Evolutionary conservation across 768 basidiomycete species (phyloP), one percentile per base, ranked within the genome.

Genomic region (Dioszegia aurantiaca): DNA sequence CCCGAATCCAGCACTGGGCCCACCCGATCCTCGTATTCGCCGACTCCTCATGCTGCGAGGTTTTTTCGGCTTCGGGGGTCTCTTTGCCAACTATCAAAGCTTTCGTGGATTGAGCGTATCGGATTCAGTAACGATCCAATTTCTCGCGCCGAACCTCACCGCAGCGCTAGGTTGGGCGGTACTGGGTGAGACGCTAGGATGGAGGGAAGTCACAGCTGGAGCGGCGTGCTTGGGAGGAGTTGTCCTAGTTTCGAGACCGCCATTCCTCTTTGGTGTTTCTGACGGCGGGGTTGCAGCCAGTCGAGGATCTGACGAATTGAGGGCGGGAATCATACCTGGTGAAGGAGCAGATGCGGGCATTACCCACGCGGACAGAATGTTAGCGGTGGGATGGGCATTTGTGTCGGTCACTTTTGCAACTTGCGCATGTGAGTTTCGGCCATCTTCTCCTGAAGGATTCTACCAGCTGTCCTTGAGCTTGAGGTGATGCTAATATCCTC

Each of bases 241-340:
- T 9, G 73, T 92, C 14, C 79, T 91, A 8, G 89, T 95, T 48
- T 88, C 90, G 11, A 81, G 88, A 33, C 91, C 91, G 0, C 77
- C 81, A 0, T 84, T 85, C 51, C 64, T 95, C 6, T 93, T 95
- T 64, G 86, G 86, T 21, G 75, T 8, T 10, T 16, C 30, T 17
- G 31, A n/a, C 27, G 27, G 52, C 39, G 8, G 58, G 41, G 60
- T 52, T 33, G 59, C 3, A 46, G 45, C 8, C 52, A 55, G n/a
- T 39, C 49, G 30, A 21, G n/a, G 8, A 53, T 43, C 26, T 55
- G 43, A 44, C 26, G 37, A 17, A 8, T 9, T 26, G 23, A 14
- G 21, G 23, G 39, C 14, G 26, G 51, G 24, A n/a, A 19, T n/a
- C n/a, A n/a, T n/a, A n/a, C n/a, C n/a, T 27, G 46, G 42, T 33